A percentile compares a stretch with the other conserved stretches of the same genome.
phyloP scores from a whole-genome alignment of 257 asterid genomes.

The Solanum bukasovii region DNA sequence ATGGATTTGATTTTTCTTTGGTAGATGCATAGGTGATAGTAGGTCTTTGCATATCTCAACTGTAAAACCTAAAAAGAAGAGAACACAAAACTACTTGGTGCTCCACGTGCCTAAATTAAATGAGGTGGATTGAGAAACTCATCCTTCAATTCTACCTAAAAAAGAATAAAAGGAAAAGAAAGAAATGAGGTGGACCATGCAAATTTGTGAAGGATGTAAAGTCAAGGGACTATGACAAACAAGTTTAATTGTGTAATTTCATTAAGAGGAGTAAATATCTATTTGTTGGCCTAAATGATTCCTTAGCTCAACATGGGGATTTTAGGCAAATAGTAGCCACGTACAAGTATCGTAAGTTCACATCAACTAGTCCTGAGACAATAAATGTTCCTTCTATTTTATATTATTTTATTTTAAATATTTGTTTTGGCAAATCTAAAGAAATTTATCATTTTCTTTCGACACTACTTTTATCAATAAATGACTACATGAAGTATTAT shows the following conservation, averaged over 20 bases:
- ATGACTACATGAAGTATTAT: too few species aligned
- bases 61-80: not conserved
- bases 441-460: too few species aligned
- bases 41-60: not conserved
- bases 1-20: not conserved
- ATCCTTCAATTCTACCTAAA: not conserved
- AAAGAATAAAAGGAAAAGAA: not conserved
- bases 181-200: not conserved
- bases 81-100: not conserved
- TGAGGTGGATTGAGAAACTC: not conserved
- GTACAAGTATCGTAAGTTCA: too few species aligned
- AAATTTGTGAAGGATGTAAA: not conserved
- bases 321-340: too few species aligned
- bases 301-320: too few species aligned
- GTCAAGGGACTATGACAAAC: not conserved
- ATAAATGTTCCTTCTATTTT: too few species aligned
- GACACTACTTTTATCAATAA: too few species aligned
- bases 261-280: not conserved
- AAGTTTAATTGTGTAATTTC: not conserved
- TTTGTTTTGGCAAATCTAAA: too few species aligned
- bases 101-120: not conserved
- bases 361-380: too few species aligned
- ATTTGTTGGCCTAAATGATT: not conserved
- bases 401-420: too few species aligned
- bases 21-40: not conserved